Evolutionary conservation across 163 green algal species (phyloP), one percentile per base, ranked within the genome.

Genomic region (Chlamydomonas reinhardtii): DNA sequence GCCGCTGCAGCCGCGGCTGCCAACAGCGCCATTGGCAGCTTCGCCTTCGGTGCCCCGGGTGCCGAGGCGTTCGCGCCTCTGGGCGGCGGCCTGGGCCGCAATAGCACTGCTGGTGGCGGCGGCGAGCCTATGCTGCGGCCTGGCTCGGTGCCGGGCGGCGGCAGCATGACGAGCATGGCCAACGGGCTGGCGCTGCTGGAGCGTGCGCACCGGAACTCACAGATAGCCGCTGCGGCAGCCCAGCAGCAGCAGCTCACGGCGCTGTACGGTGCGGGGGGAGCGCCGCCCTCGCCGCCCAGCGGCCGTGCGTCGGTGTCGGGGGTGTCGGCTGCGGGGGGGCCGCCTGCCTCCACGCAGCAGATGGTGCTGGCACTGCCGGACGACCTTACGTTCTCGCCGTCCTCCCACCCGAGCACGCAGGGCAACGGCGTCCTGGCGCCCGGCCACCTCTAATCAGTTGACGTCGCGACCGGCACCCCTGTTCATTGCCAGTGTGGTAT

Each of bases 321-420:
- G 16, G 24, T 27, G 35, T 12, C 76, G 8, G 32, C 74, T 8
- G 39, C 5, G 39, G 39, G 39, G 5, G 39, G 5, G 34, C 64
- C n/a, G 64, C 29, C 9, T 5, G 15, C 64, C 0, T 35, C 29
- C 64, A 71, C 64, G 43, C 76, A 84, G 76, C 37, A 69, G 29
- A n/a, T 76, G 62, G 20, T 72, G 32, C 43, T 86, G 25, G 25
- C 35, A 0, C 80, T 86, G 14, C 80, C 80, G 19, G 80, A 86
- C 32, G 80, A 86, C 73, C 69, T 86, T 5, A 79, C 80, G 25
- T 86, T 79, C 27, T 86, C 80, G 16, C 80, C 80, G 24, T 34
- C 69, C 54, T 84, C n/a, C 48, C 74, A 69, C 76, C 39, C 71
- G 24, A n/a, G 4, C 4, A 43, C 29, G 5, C 65, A n/a, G 0